These are phyloP conservation scores for Pseudocercospora pini-densiflorae DNA, from an alignment of 2,329 filamentous ascomycete species.

Conservation along the genomic window DNA sequence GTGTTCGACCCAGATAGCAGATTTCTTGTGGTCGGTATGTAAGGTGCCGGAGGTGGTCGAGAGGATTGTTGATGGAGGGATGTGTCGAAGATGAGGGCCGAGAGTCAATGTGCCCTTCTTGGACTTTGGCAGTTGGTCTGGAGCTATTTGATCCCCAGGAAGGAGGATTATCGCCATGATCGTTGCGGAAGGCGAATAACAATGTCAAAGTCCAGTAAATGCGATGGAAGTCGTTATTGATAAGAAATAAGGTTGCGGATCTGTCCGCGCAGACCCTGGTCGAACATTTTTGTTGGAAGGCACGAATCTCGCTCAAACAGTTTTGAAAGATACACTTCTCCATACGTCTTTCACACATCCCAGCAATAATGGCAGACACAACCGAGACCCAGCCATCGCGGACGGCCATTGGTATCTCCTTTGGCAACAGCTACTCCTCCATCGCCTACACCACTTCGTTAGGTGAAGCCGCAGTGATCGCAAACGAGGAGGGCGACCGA, in stretches of 20 bases:
- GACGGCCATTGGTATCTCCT: constrained; percentile 88
- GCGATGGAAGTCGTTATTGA: neutral
- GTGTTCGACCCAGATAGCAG: constrained; percentile 77
- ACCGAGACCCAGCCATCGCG: constrained; percentile 29
- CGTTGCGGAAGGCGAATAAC: neutral
- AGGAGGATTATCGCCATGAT: constrained; percentile 65
- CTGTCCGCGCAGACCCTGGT: constrained; percentile 5
- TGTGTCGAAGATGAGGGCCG: constrained; percentile 81
- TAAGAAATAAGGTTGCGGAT: constrained; percentile 1
- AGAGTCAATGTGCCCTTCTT: constrained; percentile 70
- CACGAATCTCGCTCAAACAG: constrained; percentile 10
- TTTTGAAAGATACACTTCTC: neutral
- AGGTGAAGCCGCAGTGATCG: constrained; percentile 96
- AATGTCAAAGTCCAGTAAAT: neutral
- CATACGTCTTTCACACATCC: constrained; percentile 12
- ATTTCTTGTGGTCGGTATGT: constrained; percentile 71
- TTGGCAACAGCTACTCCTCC: constrained; percentile 98
- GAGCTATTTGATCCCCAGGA: constrained; percentile 77
- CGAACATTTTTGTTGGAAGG: neutral
- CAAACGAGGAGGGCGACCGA: constrained; percentile 98
- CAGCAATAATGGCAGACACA: constrained; percentile 54
- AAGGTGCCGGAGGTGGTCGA: constrained; percentile 71
- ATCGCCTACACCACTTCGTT: constrained; percentile 79
- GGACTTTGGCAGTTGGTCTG: constrained; percentile 69
- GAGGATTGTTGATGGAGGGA: constrained; percentile 74